Percentiles rank a stretch among this genome's conserved stretches.
Conservation (phyloP, 495 filamentous ascomycete genomes). For the Aspergillus olivimuriae region DNA sequence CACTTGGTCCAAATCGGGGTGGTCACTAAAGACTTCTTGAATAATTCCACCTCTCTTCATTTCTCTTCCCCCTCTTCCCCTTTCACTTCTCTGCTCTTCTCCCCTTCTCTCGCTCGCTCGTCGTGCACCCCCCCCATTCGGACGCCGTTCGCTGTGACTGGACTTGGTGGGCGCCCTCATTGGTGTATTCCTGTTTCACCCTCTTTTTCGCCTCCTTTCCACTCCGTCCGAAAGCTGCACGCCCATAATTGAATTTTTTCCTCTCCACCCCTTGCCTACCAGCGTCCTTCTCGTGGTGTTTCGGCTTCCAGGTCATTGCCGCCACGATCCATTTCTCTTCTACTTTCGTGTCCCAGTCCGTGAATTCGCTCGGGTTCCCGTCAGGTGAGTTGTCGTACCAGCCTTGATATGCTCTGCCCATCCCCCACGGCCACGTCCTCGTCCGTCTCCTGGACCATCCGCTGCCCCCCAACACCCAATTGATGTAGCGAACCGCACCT, state of each 20-base stretch:
- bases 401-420: background rate
- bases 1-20: constrained; percentile 7
- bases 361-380: constrained; percentile 2
- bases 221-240: constrained; percentile 10
- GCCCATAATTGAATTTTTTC: constrained; percentile 16
- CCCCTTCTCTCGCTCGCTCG: background rate
- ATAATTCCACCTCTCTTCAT: constrained; percentile 7
- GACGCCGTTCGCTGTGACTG: no score
- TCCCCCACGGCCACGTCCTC: background rate
- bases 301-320: constrained; percentile 5
- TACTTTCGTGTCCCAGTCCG: background rate
- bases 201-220: constrained; percentile 19
- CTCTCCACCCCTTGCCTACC: constrained; percentile 10
- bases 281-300: constrained; percentile 6
- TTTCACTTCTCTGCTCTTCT: constrained; percentile 1
- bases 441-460: background rate
- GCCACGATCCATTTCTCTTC: constrained; percentile 5
- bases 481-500: constrained; percentile 9
- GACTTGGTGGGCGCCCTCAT: constrained; percentile 5
- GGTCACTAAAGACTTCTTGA: background rate
- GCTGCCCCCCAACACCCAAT: background rate
- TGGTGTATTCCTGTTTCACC: constrained; percentile 11
- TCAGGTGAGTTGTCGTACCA: background rate
- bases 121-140: background rate
- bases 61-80: constrained; percentile 10